Base-by-base conservation (phyloP, 345 rosid species). In the Citrus inodora region DNA sequence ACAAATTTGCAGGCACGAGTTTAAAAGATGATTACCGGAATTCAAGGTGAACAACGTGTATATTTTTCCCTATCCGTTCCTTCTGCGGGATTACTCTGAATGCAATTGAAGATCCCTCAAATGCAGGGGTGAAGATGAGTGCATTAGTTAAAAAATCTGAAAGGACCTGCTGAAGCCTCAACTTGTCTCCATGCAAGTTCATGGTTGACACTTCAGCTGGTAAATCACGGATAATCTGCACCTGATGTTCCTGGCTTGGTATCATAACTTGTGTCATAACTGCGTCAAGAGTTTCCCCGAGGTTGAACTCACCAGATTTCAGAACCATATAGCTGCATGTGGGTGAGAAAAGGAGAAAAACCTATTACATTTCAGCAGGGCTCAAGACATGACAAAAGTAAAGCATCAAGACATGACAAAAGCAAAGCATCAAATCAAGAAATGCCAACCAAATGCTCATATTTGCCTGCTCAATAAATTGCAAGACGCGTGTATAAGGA, bases 101-200 rank as follows among this genome's bases (percentile, higher is more conserved):
- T 13, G 80, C 75, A 37, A 93, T 70, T 35, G 91, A 86, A 22
- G 89, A 85, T 61, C 85, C 93, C 71, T 87, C 88, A 28, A 75
- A 76, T 40, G 86, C 86, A 70, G 94, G 90, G 32, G 95, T 81
- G 83, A 94, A 91, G 33, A 86, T 71, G 81, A 92, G 27, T 59
- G 89, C 87, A 80, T 85, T 89, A 68, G 85, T 80, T 73, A 94
- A 80, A 67, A 89, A 90, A 79, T 89, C 90, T 11, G 98, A 81
- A 62, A 94, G 92, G 77, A 90, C 93, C 82, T 92, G 97, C 81
- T 92, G 97, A 81, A 94, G 93, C 87, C 97, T 89, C 83, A 86
- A 42, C 77, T 79, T 74, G 81, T 94, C 97, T 78, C 98, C 97
- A 68, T 89, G 90, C 56, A 94, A 80, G 71, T 78, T 82, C 90